Evolutionary conservation across 345 rosid species (phyloP).

Genomic region (Noccaea caerulescens): DNA sequence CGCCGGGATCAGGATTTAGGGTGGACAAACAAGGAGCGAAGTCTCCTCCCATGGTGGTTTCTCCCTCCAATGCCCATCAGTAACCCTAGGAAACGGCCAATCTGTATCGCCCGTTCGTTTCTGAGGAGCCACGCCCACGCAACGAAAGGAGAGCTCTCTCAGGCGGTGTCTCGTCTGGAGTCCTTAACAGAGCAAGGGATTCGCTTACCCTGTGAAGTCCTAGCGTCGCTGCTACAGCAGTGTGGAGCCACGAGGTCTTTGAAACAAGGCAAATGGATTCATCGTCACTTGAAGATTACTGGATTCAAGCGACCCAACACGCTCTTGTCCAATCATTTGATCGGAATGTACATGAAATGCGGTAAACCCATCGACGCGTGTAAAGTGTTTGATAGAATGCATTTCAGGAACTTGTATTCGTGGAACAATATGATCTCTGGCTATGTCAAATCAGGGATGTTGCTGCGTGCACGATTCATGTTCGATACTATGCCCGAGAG

Average conservation of each 20-base stretch:
- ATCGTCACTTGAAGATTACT: constrained; percentile 77
- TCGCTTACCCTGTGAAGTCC: constrained; percentile 56
- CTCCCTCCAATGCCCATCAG: constrained; percentile 58
- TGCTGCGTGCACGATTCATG: constrained; percentile 59
- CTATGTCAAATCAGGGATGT: constrained; percentile 65
- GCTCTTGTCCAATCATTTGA: constrained; percentile 60
- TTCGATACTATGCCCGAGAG: constrained; percentile 73
- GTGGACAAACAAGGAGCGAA: background rate
- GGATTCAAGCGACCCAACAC: constrained; percentile 56
- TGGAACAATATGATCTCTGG: constrained; percentile 78
- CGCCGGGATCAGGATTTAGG: constrained; percentile 29
- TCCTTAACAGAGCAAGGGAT: constrained; percentile 55
- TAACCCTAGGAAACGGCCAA: constrained; percentile 42
- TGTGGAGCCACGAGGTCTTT: constrained; percentile 58
- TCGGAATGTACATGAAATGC: constrained; percentile 55
- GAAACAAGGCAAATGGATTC: constrained; percentile 68
- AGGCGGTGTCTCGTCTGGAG: constrained; percentile 62
- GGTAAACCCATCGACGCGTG: constrained; percentile 53
- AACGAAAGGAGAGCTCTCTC: constrained; percentile 48
- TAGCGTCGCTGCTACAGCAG: constrained; percentile 52
- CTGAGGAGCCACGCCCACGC: constrained; percentile 42
- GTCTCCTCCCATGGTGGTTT: constrained; percentile 49
- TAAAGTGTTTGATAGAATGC: constrained; percentile 73
- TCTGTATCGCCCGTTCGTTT: constrained; percentile 53
- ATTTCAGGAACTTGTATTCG: constrained; percentile 59